A percentile compares a stretch with the other conserved stretches of the same genome.
These are phyloP conservation scores for Mucor velutinosus DNA, from an alignment of 371 early-diverging fungal genomes.

Conservation along the genomic window DNA sequence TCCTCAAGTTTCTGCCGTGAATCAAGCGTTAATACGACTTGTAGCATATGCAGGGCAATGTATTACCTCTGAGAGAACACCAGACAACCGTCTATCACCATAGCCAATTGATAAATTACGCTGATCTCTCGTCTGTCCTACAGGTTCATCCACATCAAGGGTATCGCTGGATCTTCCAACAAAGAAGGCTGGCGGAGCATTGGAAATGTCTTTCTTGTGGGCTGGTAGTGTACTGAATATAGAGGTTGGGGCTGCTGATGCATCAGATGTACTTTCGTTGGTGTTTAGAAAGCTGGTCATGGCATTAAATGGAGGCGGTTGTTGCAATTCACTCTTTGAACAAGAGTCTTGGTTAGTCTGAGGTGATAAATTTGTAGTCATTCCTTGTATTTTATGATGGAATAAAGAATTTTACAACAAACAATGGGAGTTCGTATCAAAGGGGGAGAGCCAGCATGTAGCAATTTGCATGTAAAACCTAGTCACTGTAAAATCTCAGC, in stretches of 20 bases:
- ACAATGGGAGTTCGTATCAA: neutral
- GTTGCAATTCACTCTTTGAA: neutral
- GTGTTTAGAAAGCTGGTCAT: neutral
- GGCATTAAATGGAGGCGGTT: neutral
- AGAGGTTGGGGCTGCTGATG: neutral
- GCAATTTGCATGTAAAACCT: neutral
- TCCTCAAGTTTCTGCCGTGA: neutral
- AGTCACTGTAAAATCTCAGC: constrained; percentile 1
- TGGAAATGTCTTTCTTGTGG: constrained; percentile 2
- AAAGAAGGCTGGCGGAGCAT: constrained; percentile 18
- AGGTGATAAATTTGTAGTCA: neutral
- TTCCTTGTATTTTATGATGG: neutral
- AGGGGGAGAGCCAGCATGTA: neutral
- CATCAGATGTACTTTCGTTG: neutral
- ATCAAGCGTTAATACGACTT: neutral
- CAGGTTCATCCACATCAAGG: neutral
- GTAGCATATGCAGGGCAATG: neutral
- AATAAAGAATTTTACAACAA: constrained; percentile 1
- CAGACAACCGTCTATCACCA: constrained; percentile 27
- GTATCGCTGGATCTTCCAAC: constrained; percentile 6
- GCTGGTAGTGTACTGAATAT: neutral
- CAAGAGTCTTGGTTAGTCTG: neutral
- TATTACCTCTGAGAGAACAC: constrained; percentile 21
- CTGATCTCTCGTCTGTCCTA: neutral
- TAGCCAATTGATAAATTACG: constrained; percentile 7